A percentile compares a stretch with the other conserved stretches of the same genome.
Conservation (phyloP, 495 filamentous ascomycete species). For the Podospora bellae-mahoneyi region DNA sequence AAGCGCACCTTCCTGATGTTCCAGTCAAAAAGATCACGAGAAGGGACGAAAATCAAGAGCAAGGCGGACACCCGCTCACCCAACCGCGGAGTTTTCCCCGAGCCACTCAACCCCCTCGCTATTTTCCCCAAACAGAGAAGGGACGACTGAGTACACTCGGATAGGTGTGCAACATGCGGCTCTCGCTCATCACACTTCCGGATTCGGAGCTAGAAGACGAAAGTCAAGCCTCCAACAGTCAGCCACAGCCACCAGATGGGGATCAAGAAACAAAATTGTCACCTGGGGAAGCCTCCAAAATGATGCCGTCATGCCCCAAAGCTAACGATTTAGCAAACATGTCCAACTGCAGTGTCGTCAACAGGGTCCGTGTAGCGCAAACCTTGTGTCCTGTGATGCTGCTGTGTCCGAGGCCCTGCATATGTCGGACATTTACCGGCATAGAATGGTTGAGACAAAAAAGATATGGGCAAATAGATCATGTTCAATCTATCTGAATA, state of each 20-base stretch:
- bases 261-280: neutral
- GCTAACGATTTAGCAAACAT: neutral
- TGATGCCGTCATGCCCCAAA: neutral
- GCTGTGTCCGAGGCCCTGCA: neutral
- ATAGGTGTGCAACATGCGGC: no score
- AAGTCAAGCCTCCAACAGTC: neutral
- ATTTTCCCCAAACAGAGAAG: neutral
- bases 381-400: neutral
- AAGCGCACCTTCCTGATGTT: neutral
- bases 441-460: neutral
- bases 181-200: neutral
- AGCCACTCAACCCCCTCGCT: neutral
- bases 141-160: neutral
- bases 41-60: neutral
- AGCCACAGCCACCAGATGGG: neutral
- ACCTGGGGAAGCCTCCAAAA: neutral
- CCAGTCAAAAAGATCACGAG: neutral
- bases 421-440: neutral
- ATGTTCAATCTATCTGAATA: constrained; percentile 10
- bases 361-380: constrained; percentile 4
- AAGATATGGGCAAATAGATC: constrained; percentile 4
- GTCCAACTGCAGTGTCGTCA: neutral
- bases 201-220: constrained; percentile 4
- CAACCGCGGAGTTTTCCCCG: neutral
- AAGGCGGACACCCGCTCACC: neutral